Conservation (phyloP, 768 basidiomycete species). For the Tylopilus cervinicoccineus region DNA sequence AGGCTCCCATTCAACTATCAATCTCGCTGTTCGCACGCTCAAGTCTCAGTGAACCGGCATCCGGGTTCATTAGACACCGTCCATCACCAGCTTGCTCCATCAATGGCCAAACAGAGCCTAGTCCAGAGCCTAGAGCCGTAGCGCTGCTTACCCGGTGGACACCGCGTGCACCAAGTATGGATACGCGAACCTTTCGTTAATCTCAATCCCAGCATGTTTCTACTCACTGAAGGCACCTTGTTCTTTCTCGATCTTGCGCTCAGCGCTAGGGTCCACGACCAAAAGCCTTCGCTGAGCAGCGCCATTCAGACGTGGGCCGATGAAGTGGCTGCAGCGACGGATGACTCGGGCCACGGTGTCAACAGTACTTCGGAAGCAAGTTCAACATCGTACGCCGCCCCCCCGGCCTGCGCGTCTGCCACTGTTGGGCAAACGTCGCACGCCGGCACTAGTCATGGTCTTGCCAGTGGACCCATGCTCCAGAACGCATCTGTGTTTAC, state of each 20-base stretch:
- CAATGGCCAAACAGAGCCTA: neutral
- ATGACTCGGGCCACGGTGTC: neutral
- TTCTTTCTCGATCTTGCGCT: slow-evolving; percentile 5
- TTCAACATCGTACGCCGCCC: neutral
- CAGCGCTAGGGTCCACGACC: neutral
- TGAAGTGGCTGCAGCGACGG: neutral
- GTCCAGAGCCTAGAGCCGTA: too few species aligned
- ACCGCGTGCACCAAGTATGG: neutral
- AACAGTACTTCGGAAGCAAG: neutral
- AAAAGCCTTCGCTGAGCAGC: neutral
- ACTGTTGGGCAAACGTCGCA: neutral
- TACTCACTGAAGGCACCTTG: slow-evolving; percentile 4
- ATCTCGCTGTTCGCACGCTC: neutral
- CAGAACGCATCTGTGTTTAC: neutral
- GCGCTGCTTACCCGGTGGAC: neutral
- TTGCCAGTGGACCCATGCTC: neutral
- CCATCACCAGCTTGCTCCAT: too few species aligned
- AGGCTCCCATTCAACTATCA: too few species aligned
- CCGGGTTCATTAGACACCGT: slow-evolving; percentile 1
- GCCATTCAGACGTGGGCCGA: slow-evolving; percentile 1
- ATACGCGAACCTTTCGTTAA: neutral
- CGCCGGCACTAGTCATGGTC: neutral
- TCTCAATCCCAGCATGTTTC: neutral
- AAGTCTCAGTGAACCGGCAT: neutral
- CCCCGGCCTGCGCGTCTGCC: neutral